Conservation (phyloP, 345 rosid species). For the Ceriops decandra region DNA sequence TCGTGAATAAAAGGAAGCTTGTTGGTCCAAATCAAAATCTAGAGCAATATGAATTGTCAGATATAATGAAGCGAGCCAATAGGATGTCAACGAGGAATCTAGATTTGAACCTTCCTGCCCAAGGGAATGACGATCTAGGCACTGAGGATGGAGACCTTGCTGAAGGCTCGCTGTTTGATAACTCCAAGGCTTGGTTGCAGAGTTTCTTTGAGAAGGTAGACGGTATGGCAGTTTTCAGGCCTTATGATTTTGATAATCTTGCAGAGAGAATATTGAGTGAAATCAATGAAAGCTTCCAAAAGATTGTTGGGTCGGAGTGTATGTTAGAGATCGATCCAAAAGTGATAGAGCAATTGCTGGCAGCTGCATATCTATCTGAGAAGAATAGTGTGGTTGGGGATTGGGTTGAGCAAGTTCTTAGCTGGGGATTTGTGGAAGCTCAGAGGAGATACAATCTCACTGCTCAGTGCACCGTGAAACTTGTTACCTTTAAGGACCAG, state of each 20-base stretch:
- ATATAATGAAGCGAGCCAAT: slow-evolving; percentile 27
- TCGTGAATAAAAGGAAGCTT: slow-evolving; percentile 52
- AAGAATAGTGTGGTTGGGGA: slow-evolving; percentile 33
- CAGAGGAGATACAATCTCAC: slow-evolving; percentile 17
- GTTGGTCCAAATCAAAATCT: slow-evolving; percentile 24
- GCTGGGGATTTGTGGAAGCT: slow-evolving; percentile 43
- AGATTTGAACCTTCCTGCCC: slow-evolving; percentile 66
- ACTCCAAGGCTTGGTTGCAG: slow-evolving; percentile 52
- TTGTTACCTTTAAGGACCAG: slow-evolving; percentile 26
- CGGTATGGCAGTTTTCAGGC: slow-evolving; percentile 48
- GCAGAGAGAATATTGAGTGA: slow-evolving; percentile 35
- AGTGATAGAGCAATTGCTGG: slow-evolving; percentile 45
- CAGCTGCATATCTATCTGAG: slow-evolving; percentile 50
- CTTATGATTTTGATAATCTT: slow-evolving; percentile 51
- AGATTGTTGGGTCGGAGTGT: slow-evolving; percentile 36
- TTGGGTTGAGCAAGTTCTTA: slow-evolving; percentile 54
- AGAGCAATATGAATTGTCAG: slow-evolving; percentile 27
- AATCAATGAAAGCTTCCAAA: slow-evolving; percentile 34
- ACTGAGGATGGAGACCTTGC: slow-evolving; percentile 24
- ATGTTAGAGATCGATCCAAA: slow-evolving; percentile 46
- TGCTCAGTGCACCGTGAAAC: slow-evolving; percentile 36
- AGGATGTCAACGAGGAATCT: slow-evolving; percentile 39
- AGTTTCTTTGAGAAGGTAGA: slow-evolving; percentile 48
- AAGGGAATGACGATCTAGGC: slow-evolving; percentile 21
- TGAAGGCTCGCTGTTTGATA: slow-evolving; percentile 36